These are phyloP conservation scores for Lentinula raphanica DNA, from an alignment of 768 basidiomycete species.

Conservation along the genomic window DNA sequence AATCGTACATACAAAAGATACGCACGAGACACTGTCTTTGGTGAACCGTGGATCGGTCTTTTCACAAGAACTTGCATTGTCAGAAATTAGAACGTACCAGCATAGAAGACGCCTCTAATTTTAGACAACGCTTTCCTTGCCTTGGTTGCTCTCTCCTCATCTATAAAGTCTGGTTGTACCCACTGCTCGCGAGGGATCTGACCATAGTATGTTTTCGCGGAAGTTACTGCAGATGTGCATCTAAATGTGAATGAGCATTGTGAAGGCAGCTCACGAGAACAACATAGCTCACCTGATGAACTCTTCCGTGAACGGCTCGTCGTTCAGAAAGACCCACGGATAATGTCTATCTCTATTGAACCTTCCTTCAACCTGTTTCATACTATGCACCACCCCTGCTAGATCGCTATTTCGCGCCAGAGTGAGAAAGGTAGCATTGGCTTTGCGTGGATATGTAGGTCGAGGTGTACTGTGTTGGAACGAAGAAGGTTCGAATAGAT, in stretches of 20 bases:
- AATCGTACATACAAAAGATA: not conserved
- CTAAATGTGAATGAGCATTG: not conserved
- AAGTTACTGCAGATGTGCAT: not conserved
- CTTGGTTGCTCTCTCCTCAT: not conserved
- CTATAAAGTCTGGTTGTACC: constrained; percentile 3
- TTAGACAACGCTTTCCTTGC: not conserved
- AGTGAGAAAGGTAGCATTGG: constrained; percentile 2
- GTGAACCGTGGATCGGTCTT: not conserved
- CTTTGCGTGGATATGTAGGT: not conserved
- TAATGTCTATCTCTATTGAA: constrained; percentile 4
- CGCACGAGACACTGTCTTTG: not conserved
- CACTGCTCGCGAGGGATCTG: constrained; percentile 4
- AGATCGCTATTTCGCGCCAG: not conserved
- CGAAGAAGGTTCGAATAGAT: not conserved
- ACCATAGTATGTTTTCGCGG: not conserved
- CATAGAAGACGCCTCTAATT: not conserved
- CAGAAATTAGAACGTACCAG: not conserved
- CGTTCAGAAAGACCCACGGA: constrained; percentile 5
- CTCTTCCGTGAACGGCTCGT: not conserved
- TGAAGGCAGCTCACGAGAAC: not conserved
- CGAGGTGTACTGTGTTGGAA: not conserved
- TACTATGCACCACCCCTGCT: not conserved
- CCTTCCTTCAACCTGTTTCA: constrained; percentile 2
- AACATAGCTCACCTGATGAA: not conserved
- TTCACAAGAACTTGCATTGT: not conserved